These are phyloP conservation scores for Xylariaceae sp. DNA, from an alignment of 2,329 filamentous ascomycete genomes.

Conservation along the genomic window DNA sequence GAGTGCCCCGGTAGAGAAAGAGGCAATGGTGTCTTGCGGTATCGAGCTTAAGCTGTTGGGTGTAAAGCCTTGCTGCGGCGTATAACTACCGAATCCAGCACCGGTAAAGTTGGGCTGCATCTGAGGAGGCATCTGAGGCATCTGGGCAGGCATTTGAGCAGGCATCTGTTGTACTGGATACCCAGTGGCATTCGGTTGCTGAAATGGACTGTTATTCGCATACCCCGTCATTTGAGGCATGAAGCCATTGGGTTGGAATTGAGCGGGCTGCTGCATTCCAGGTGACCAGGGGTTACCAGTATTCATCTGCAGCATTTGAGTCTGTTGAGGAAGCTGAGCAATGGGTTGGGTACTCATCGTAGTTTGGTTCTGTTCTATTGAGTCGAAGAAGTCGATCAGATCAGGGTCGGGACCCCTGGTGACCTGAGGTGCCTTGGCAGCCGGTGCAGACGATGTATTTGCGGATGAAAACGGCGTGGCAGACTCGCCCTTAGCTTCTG, in stretches of 20 bases:
- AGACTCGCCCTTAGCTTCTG: slow-evolving; percentile 36
- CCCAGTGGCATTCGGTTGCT: slow-evolving; percentile 34
- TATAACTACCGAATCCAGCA: slow-evolving; percentile 78
- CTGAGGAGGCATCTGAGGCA: slow-evolving; percentile 43
- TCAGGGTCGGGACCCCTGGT: slow-evolving; percentile 65
- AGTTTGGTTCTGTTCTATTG: slow-evolving; percentile 84
- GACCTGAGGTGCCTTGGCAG: slow-evolving; percentile 41
- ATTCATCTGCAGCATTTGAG: slow-evolving; percentile 30
- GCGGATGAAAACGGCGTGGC: slow-evolving; percentile 40
- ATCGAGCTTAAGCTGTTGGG: slow-evolving; percentile 50
- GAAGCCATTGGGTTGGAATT: slow-evolving; percentile 30
- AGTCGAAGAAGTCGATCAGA: slow-evolving; percentile 91
- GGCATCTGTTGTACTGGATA: slow-evolving; percentile 36
- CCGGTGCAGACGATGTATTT: slow-evolving; percentile 32
- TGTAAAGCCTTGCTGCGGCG: slow-evolving; percentile 57
- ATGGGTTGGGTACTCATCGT: slow-evolving; percentile 51
- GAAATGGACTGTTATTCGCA: slow-evolving; percentile 39
- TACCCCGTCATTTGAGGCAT: slow-evolving; percentile 35
- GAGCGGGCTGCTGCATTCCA: slow-evolving; percentile 32
- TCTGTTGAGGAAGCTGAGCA: slow-evolving; percentile 30
- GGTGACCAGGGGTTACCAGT: slow-evolving; percentile 38
- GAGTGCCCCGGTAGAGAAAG: slow-evolving; percentile 46
- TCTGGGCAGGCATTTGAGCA: slow-evolving; percentile 41
- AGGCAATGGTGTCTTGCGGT: slow-evolving; percentile 51
- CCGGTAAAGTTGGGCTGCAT: slow-evolving; percentile 55